Percentiles rank a stretch among this genome's conserved stretches.
Conservation (phyloP, 208 protist genomes). For the Vickermania ingenoplastis region DNA sequence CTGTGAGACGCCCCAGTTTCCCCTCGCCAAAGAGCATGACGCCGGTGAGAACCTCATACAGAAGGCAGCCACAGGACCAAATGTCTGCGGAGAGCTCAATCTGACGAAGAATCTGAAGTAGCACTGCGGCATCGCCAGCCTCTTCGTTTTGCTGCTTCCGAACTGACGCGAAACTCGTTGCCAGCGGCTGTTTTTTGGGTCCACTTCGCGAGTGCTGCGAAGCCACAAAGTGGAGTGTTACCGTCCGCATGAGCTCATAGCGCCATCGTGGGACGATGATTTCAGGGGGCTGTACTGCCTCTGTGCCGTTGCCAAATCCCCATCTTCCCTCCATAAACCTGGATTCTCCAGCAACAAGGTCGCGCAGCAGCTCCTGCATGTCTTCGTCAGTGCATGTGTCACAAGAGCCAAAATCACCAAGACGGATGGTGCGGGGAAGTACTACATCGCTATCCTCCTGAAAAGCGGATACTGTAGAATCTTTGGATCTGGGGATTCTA, state of each 20-base stretch:
- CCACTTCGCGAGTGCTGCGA: not conserved
- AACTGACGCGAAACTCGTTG: not conserved
- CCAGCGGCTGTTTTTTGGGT: not conserved
- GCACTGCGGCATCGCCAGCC: not conserved
- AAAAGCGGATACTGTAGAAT: conserved; percentile 7
- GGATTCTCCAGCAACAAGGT: conserved; percentile 33
- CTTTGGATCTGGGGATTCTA: conserved; percentile 44
- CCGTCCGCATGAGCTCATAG: conserved; percentile 29
- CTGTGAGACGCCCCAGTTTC: conserved; percentile 42
- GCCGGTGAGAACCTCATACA: conserved; percentile 79
- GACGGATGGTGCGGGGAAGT: conserved; percentile 33
- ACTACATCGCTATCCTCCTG: not conserved
- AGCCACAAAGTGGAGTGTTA: conserved; percentile 12
- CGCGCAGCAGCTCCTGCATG: conserved; percentile 24
- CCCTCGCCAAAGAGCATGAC: conserved; percentile 70
- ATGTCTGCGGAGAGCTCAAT: conserved; percentile 69
- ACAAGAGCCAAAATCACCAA: conserved; percentile 76
- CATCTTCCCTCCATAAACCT: conserved; percentile 42
- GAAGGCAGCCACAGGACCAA: conserved; percentile 72
- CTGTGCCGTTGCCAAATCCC: conserved; percentile 54
- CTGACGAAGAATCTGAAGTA: conserved; percentile 20
- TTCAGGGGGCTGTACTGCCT: conserved; percentile 78
- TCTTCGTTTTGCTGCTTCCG: not conserved
- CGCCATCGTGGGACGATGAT: conserved; percentile 38
- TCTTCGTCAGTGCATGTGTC: conserved; percentile 56